phyloP scores from a whole-genome alignment of 169 alveolate genomes.

The Eimeria falciformis region DNA sequence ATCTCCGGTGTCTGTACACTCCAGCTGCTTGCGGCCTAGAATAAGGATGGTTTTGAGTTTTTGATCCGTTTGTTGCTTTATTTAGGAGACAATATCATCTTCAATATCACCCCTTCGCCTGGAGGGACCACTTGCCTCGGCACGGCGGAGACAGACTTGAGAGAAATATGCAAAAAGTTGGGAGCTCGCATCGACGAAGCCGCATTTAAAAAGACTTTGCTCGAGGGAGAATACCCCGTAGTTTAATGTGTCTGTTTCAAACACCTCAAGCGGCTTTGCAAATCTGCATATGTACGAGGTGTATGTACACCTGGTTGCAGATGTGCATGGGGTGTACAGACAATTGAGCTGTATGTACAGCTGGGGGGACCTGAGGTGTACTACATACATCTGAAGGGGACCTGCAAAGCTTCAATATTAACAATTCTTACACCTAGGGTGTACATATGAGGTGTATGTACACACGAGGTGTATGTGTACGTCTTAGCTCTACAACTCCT shows the following conservation, averaged over 20 bases:
- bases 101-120: constrained; percentile 91
- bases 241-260: background rate
- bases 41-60: background rate
- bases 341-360: background rate
- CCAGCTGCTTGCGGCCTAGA: background rate
- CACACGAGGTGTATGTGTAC: background rate
- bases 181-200: constrained; percentile 85
- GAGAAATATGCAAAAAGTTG: constrained; percentile 85
- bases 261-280: background rate
- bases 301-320: background rate
- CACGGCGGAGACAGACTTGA: constrained; percentile 88
- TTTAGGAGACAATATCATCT: constrained; percentile 86
- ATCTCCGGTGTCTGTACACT: background rate
- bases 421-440: too few species aligned
- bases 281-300: background rate
- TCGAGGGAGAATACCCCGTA: constrained; percentile 87
- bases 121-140: constrained; percentile 92
- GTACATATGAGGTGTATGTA: background rate
- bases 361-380: background rate
- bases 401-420: too few species aligned
- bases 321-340: background rate
- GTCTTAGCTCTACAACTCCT: too few species aligned
- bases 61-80: background rate
- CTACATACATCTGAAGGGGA: background rate
- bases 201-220: constrained; percentile 78